These are phyloP conservation scores for Podaxis rugospora DNA, from an alignment of 768 basidiomycete species.

Conservation along the genomic window DNA sequence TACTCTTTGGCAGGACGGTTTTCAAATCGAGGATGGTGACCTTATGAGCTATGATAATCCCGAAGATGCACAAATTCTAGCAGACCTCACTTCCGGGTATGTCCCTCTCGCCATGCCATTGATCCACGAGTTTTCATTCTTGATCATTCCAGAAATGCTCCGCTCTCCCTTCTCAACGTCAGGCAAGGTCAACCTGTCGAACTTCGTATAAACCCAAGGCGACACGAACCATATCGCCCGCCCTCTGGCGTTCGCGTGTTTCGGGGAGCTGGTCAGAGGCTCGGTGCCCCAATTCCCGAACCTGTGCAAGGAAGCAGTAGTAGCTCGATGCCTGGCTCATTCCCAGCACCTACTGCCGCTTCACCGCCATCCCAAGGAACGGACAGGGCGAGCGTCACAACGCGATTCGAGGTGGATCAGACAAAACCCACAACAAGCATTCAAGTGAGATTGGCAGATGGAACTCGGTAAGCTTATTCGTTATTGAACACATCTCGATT, in stretches of 20 bases:
- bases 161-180: conserved; percentile 72
- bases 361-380: conserved; percentile 15
- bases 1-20: conserved; percentile 93
- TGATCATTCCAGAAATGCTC: conserved; percentile 56
- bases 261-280: conserved; percentile 69
- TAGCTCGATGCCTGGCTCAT: conserved; percentile 54
- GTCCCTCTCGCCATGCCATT: conserved; percentile 8
- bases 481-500: not conserved
- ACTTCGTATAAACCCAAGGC: conserved; percentile 69
- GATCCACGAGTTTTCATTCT: not conserved
- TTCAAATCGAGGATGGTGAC: conserved; percentile 85
- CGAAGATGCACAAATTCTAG: conserved; percentile 59
- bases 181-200: conserved; percentile 77
- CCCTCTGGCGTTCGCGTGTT: conserved; percentile 53
- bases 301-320: conserved; percentile 12
- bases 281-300: conserved; percentile 73
- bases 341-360: conserved; percentile 34
- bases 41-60: conserved; percentile 84
- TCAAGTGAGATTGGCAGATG: conserved; percentile 88
- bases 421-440: conserved; percentile 80
- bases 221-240: conserved; percentile 65
- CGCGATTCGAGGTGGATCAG: conserved; percentile 80
- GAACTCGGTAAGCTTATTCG: conserved; percentile 57
- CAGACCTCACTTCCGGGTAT: conserved; percentile 78
- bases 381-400: conserved; percentile 35